Conservation (phyloP, 2,329 filamentous ascomycete genomes). For the Cryphonectria radicalis region DNA sequence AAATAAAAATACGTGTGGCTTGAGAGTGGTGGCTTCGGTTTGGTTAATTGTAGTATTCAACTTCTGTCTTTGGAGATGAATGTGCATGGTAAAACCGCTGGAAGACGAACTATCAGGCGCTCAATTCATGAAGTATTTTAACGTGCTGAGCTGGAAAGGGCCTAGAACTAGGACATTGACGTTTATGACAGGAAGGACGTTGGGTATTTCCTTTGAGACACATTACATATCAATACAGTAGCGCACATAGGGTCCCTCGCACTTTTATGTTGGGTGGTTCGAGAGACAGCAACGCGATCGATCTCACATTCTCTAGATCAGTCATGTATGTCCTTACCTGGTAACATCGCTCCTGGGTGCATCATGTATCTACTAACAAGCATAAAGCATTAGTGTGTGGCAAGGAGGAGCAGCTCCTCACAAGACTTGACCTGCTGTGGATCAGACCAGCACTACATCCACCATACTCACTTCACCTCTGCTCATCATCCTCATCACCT, state of each 20-base stretch:
- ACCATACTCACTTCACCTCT: conserved; percentile 1
- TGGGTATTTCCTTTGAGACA: neutral
- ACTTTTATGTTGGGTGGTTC: neutral
- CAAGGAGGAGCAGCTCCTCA: neutral
- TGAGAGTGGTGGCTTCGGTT: neutral
- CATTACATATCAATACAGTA: neutral
- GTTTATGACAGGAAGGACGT: neutral
- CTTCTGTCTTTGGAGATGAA: neutral
- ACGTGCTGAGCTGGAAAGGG: neutral
- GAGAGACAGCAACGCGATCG: neutral
- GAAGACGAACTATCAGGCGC: neutral
- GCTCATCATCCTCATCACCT: neutral
- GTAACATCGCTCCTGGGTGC: neutral
- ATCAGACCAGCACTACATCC: conserved; percentile 10
- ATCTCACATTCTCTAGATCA: neutral
- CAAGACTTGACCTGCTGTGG: neutral
- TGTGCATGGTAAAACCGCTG: neutral
- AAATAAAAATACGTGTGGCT: neutral
- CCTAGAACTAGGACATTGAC: neutral
- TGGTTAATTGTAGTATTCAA: neutral
- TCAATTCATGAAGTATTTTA: neutral
- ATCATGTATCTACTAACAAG: neutral
- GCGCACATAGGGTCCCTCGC: neutral
- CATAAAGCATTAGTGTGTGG: neutral
- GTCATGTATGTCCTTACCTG: neutral